These are phyloP conservation scores for Podospora pseudoanserina DNA, from an alignment of 495 filamentous ascomycete species.

Conservation along the genomic window DNA sequence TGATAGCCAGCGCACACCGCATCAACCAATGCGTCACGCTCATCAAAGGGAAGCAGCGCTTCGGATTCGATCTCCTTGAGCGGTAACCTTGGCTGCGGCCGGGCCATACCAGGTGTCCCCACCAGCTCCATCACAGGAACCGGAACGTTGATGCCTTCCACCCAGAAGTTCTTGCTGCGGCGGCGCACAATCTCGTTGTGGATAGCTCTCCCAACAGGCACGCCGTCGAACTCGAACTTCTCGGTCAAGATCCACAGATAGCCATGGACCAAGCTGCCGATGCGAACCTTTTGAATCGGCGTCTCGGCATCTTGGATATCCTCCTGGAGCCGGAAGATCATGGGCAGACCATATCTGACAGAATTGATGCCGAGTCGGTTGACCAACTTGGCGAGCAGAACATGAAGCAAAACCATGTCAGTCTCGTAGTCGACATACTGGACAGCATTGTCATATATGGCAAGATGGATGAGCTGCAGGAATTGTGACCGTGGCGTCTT, in stretches of 20 bases:
- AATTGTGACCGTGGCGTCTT: conserved; percentile 62
- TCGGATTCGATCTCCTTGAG: conserved; percentile 53
- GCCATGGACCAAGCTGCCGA: conserved; percentile 80
- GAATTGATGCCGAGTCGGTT: conserved; percentile 81
- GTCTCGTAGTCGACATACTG: conserved; percentile 64
- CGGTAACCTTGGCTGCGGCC: conserved; percentile 45
- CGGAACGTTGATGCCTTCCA: conserved; percentile 65
- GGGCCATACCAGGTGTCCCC: conserved; percentile 46
- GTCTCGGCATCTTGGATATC: conserved; percentile 66
- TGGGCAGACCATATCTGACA: conserved; percentile 71
- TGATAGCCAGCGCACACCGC: conserved; percentile 67
- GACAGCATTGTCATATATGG: conserved; percentile 78
- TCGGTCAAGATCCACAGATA: conserved; percentile 78
- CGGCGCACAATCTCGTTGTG: conserved; percentile 71
- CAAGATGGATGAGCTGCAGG: conserved; percentile 78
- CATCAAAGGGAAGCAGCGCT: conserved; percentile 62
- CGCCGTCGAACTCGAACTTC: conserved; percentile 70
- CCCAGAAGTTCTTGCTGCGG: conserved; percentile 69
- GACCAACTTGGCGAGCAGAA: conserved; percentile 67
- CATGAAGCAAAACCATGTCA: conserved; percentile 71
- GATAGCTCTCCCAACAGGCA: conserved; percentile 62
- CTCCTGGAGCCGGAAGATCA: conserved; percentile 83
- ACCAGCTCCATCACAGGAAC: conserved; percentile 53
- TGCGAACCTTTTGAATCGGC: conserved; percentile 62
- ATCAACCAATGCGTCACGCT: conserved; percentile 62